Conservation (phyloP, 2,329 filamentous ascomycete genomes). For the Fusarium lateritium region DNA sequence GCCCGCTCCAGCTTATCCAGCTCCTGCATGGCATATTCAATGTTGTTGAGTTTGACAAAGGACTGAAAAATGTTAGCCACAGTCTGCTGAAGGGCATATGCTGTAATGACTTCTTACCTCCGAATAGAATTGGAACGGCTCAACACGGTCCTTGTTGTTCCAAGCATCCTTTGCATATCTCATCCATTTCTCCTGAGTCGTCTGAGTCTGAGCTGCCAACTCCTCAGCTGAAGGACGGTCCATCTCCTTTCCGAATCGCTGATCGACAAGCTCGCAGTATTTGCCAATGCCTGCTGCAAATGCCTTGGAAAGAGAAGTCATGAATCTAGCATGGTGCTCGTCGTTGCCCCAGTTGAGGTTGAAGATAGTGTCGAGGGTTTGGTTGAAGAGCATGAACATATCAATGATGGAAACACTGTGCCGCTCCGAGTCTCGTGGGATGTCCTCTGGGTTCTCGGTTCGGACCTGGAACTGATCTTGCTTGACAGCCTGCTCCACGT, state of each 20-base stretch:
- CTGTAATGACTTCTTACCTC: slow-evolving; percentile 71
- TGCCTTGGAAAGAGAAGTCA: slow-evolving; percentile 90
- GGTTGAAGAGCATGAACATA: slow-evolving; percentile 93
- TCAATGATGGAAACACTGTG: slow-evolving; percentile 96
- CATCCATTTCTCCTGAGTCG: slow-evolving; percentile 92
- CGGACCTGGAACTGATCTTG: slow-evolving; percentile 89
- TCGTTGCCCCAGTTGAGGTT: slow-evolving; percentile 94
- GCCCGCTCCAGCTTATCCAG: slow-evolving; percentile 90
- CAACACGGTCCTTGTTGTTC: slow-evolving; percentile 91
- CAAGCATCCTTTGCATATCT: slow-evolving; percentile 95
- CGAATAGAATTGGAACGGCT: slow-evolving; percentile 96
- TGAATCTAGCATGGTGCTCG: slow-evolving; percentile 94
- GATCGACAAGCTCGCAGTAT: slow-evolving; percentile 93
- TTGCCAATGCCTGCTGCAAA: slow-evolving; percentile 86
- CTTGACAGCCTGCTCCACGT: slow-evolving; percentile 92
- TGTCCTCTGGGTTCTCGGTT: slow-evolving; percentile 72
- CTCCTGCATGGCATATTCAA: slow-evolving; percentile 94
- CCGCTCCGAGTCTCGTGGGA: slow-evolving; percentile 82
- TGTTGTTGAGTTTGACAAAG: slow-evolving; percentile 97
- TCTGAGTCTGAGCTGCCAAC: slow-evolving; percentile 81
- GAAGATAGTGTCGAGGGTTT: slow-evolving; percentile 89
- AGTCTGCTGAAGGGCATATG: slow-evolving; percentile 4
- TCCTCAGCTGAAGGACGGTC: slow-evolving; percentile 91
- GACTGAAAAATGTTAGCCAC: slow-evolving; percentile 71
- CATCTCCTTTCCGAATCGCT: slow-evolving; percentile 91